Conservation (phyloP, 768 basidiomycete genomes). For the Cyclocybe cylindracea region DNA sequence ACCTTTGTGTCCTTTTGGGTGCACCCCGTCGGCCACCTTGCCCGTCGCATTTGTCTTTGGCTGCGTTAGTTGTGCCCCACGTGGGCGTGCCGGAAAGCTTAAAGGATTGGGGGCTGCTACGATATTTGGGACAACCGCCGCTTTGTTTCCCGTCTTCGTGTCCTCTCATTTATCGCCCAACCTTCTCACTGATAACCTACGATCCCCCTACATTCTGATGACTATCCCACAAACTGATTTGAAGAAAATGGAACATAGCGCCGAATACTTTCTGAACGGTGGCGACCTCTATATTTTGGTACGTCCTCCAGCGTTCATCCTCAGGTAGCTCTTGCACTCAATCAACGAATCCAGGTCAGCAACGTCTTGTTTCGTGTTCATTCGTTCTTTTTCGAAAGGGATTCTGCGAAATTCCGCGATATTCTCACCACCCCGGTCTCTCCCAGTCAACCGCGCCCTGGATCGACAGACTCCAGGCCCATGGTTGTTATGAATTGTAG, state of each 20-base stretch:
- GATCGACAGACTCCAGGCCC: conserved; percentile 33
- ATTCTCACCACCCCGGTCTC: conserved; percentile 27
- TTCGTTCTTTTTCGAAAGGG: conserved; percentile 53
- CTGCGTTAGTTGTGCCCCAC: no score
- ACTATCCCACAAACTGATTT: not conserved
- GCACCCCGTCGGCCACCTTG: no score
- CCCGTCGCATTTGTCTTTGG: no score
- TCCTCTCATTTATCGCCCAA: no score
- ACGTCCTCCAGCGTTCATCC: conserved; percentile 7
- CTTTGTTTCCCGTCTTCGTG: no score
- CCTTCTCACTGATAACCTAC: no score
- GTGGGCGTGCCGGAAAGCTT: no score
- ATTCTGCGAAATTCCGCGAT: conserved; percentile 45
- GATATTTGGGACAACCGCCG: no score
- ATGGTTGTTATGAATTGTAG: conserved; percentile 43
- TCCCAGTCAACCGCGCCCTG: conserved; percentile 25
- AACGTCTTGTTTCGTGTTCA: conserved; percentile 47
- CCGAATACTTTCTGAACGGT: conserved; percentile 44
- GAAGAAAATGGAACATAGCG: conserved; percentile 20
- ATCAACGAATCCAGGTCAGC: not conserved
- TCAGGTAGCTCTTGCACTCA: not conserved
- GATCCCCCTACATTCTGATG: not conserved
- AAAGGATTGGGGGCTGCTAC: no score
- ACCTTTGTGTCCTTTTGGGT: no score
- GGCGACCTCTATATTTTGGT: conserved; percentile 53